Evolutionary conservation across 169 alveolate species (phyloP), one percentile per base, ranked within the genome.

Genomic region (Plasmodium chabaudi): DNA sequence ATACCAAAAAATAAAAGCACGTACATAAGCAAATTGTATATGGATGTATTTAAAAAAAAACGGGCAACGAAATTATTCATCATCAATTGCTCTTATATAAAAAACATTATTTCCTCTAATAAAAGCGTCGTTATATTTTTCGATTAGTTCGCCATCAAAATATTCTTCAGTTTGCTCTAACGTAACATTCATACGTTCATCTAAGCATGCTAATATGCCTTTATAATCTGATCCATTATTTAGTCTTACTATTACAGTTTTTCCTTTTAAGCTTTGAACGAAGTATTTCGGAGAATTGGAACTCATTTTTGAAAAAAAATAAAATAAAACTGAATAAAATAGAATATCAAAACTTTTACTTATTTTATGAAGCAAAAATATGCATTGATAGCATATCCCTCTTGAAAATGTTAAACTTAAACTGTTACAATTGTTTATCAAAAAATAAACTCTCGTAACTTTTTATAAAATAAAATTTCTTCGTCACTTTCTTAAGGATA

Each of bases 151-250:
- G 5, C 97, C 97, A 46, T 94, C 95, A 42, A 64, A 87, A 53
- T 89, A 95, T 77, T 95, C 97, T 64, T 93, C 93, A 2, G 97
- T 95, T 55, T 94, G 91, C 67, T 94, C 97, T 94, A 95, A 89
- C 2, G 97, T 96, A 56, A 95, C 92, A 60, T 95, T 95, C 97
- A 95, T 94, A 10, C 97, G 92, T 63, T 95, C 97, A 92, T 95
- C 97, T 72, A 95, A 75, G 53, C 97, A 91, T 3, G 97, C 96
- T 27, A 95, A 64, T 17, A 93, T 84, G 0, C 97, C 97, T 77
- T 70, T 89, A 72, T 87, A 94, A 23, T 92, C 87, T 13, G 94
- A 46, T 27, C 95, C 96, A 25, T 94, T 92, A 84, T 92, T 92
- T 63, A 94, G 88, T 60, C 93, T 77, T 7, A 94, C 96, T 3